Percentiles rank a stretch among this genome's conserved stretches.
These are phyloP conservation scores for Colletotrichum sp. DNA, from an alignment of 2,329 filamentous ascomycete species.

Conservation along the genomic window DNA sequence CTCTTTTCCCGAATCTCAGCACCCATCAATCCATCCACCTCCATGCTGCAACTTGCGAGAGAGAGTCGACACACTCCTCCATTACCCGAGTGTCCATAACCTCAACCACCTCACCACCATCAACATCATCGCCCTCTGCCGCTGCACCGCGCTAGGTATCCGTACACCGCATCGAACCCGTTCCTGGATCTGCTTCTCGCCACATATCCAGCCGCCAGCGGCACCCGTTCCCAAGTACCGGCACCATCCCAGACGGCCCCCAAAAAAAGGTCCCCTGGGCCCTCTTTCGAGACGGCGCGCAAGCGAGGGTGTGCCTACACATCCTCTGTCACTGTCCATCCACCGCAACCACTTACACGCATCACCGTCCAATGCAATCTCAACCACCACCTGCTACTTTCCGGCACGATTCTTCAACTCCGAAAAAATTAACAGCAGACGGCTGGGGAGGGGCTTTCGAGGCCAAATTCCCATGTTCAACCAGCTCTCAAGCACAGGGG, in stretches of 20 bases:
- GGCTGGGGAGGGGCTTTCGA: background rate
- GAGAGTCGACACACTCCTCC: no score
- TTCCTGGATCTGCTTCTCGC: slow-evolving; percentile 9
- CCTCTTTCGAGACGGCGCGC: background rate
- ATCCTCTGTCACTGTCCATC: background rate
- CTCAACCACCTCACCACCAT: background rate
- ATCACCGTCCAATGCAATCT: background rate
- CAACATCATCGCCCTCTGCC: background rate
- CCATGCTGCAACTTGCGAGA: no score
- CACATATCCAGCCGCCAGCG: background rate
- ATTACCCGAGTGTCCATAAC: background rate
- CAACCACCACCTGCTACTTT: background rate
- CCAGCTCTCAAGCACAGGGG: slow-evolving; percentile 8
- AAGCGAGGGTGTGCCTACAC: background rate
- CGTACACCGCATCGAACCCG: background rate
- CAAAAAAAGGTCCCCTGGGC: background rate
- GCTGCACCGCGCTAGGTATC: background rate
- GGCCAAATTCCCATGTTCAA: background rate
- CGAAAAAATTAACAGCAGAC: background rate
- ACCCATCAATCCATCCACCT: background rate
- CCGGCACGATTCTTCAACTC: background rate
- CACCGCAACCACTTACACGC: slow-evolving; percentile 9
- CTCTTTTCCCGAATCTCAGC: background rate
- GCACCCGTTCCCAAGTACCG: background rate
- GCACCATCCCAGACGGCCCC: slow-evolving; percentile 1